Evolutionary conservation across 305 asterid species (phyloP), one percentile per base, ranked within the genome.

Genomic region (Solanum hybrid): DNA sequence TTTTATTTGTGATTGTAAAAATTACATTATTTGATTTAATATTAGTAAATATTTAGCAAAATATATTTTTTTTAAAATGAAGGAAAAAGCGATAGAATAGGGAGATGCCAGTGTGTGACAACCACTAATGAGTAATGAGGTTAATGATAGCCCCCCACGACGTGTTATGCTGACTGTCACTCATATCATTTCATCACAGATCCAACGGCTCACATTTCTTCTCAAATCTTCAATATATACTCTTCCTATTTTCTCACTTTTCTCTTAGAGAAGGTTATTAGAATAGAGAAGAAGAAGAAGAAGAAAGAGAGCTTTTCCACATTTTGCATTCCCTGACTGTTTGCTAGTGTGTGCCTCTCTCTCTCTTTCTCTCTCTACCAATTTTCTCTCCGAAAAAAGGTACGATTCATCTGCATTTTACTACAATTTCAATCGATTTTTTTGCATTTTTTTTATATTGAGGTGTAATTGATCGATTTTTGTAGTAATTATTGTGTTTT

Each of bases 31-130:
- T 56, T 56, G 24, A 56, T 56, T 56, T 56, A 56, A 56, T 17
- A 56, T 17, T 56, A 56, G n/a, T 56, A 56, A 7, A 14, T 56
- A 56, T 56, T 56, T 56, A 56, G 24, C 69, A 17, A 17, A 17
- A 6, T 51, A 15, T 51, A 37, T 0, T 15, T 51, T 15, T 45
- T 14, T 40, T 42, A 0, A 4, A 84, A 86, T 56, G 81, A 75
- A 51, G 19, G 87, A 51, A 90, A 91, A 90, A 86, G 90, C 88
- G 77, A 81, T 87, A 89, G 89, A 90, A 56, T 17, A 69, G 90
- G 75, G 72, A 87, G 89, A 29, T 45, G 75, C 14, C 19, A 84
- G 75, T 84, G 42, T 56, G 90, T 90, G 86, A 91, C 78, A 60
- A 89, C 90, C 92, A 89, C 90, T 90, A 84, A 56, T 56, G 69